phyloP scores from a whole-genome alignment of 306 rosid species.

The Canavalia ensiformis region DNA sequence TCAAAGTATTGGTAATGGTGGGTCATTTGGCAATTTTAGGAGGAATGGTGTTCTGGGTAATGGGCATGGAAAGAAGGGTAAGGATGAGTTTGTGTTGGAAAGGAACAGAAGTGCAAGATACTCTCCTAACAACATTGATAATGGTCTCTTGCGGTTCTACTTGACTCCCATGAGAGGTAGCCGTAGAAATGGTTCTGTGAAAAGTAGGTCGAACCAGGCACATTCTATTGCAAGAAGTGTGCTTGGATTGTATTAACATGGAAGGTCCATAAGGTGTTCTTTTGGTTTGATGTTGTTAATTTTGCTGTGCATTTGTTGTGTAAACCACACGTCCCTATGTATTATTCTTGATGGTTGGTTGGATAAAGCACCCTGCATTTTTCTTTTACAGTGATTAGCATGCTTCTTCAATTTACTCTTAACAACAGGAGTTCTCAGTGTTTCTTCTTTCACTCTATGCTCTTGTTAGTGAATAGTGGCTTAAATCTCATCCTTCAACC shows the following conservation, averaged over 20 bases:
- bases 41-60: slow-evolving; percentile 63
- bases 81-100: slow-evolving; percentile 81
- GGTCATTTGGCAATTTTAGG: slow-evolving; percentile 62
- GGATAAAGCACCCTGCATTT: slow-evolving; percentile 55
- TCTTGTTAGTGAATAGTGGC: not conserved
- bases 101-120: slow-evolving; percentile 85
- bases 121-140: slow-evolving; percentile 72
- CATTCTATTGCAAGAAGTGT: slow-evolving; percentile 94
- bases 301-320: slow-evolving; percentile 69
- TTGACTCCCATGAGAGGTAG: slow-evolving; percentile 78
- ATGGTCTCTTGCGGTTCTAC: slow-evolving; percentile 78
- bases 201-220: slow-evolving; percentile 73
- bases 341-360: slow-evolving; percentile 63
- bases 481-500: slow-evolving; percentile 11
- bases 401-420: slow-evolving; percentile 57
- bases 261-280: slow-evolving; percentile 58
- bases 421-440: slow-evolving; percentile 57
- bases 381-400: slow-evolving; percentile 54
- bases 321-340: slow-evolving; percentile 72
- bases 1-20: slow-evolving; percentile 58
- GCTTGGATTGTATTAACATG: slow-evolving; percentile 72
- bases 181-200: slow-evolving; percentile 71
- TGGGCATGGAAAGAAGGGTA: slow-evolving; percentile 70
- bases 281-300: slow-evolving; percentile 61
- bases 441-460: slow-evolving; percentile 38